These are phyloP conservation scores for Ramularia endophylla DNA, from an alignment of 2,329 filamentous ascomycete genomes.

Conservation along the genomic window DNA sequence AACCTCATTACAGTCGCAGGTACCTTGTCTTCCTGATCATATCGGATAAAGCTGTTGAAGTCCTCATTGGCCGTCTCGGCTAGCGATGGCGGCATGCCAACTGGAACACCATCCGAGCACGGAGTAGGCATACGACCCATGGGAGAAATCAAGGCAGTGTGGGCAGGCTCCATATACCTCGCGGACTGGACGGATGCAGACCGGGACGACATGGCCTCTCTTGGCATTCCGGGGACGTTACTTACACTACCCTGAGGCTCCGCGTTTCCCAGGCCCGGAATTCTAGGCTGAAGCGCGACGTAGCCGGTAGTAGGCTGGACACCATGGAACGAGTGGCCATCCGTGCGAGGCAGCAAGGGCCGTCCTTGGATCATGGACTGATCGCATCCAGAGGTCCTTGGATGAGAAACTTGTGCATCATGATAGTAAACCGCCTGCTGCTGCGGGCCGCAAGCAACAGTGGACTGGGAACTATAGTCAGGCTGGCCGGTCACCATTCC, in stretches of 20 bases:
- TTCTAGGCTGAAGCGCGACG: slow-evolving; percentile 8
- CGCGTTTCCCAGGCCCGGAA: slow-evolving; percentile 4
- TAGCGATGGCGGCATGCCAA: background rate
- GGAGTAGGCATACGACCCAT: slow-evolving; percentile 8
- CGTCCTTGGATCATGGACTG: slow-evolving; percentile 9
- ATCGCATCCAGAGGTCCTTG: slow-evolving; percentile 3
- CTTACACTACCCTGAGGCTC: slow-evolving; percentile 15
- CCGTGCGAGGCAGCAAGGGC: slow-evolving; percentile 21
- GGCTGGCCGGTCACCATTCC: background rate
- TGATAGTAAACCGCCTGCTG: slow-evolving; percentile 4
- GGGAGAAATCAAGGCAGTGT: background rate
- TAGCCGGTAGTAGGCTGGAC: slow-evolving; percentile 10
- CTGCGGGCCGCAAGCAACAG: background rate
- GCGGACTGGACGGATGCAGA: slow-evolving; percentile 2
- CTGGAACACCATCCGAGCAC: background rate
- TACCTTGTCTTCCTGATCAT: slow-evolving; percentile 23
- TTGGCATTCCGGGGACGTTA: slow-evolving; percentile 6
- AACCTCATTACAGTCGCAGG: slow-evolving; percentile 19
- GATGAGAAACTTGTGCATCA: background rate
- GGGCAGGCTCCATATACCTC: background rate
- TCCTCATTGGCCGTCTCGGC: slow-evolving; percentile 17
- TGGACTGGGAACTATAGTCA: slow-evolving; percentile 4
- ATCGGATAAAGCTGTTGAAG: slow-evolving; percentile 25
- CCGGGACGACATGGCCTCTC: slow-evolving; percentile 2
- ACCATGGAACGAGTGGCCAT: slow-evolving; percentile 11